These are phyloP conservation scores for Tieghemostelium lacteum DNA, from an alignment of 78 protist species.

Conservation along the genomic window DNA sequence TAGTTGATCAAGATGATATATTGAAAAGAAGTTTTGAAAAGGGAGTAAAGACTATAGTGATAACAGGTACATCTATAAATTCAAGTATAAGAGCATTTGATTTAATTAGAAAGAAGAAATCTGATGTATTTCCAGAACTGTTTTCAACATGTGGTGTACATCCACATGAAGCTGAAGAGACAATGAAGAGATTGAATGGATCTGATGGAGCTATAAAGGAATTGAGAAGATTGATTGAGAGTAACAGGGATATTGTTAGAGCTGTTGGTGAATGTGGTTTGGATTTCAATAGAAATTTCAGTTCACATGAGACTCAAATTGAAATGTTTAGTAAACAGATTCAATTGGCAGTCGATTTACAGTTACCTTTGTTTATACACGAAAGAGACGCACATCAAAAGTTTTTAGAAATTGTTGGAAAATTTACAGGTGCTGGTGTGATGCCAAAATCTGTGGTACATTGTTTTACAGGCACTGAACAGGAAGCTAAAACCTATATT, in stretches of 20 bases:
- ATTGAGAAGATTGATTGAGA: not conserved
- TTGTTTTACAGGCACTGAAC: conserved; percentile 72
- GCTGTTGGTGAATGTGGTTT: conserved; percentile 85
- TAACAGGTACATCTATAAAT: conserved; percentile 69
- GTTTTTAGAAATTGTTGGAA: conserved; percentile 24
- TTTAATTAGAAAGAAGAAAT: conserved; percentile 12
- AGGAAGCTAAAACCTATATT: conserved; percentile 42
- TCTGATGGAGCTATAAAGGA: not conserved
- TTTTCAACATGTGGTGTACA: conserved; percentile 78
- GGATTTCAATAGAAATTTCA: conserved; percentile 75
- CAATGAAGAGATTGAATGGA: not conserved
- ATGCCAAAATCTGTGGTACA: conserved; percentile 74
- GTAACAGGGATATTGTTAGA: conserved; percentile 8
- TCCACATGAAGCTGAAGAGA: conserved; percentile 80
- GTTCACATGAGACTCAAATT: conserved; percentile 35
- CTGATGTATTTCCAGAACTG: conserved; percentile 3
- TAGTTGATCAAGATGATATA: conserved; percentile 26
- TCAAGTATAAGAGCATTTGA: conserved; percentile 57
- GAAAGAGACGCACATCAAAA: conserved; percentile 74
- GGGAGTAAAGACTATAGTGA: conserved; percentile 43
- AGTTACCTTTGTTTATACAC: conserved; percentile 74
- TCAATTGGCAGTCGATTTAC: conserved; percentile 57
- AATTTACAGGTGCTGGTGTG: not conserved
- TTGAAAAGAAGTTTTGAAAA: conserved; percentile 24
- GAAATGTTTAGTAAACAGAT: conserved; percentile 72